Conservation (phyloP, 2,329 filamentous ascomycete species). For the Zasmidium citrigriseum region DNA sequence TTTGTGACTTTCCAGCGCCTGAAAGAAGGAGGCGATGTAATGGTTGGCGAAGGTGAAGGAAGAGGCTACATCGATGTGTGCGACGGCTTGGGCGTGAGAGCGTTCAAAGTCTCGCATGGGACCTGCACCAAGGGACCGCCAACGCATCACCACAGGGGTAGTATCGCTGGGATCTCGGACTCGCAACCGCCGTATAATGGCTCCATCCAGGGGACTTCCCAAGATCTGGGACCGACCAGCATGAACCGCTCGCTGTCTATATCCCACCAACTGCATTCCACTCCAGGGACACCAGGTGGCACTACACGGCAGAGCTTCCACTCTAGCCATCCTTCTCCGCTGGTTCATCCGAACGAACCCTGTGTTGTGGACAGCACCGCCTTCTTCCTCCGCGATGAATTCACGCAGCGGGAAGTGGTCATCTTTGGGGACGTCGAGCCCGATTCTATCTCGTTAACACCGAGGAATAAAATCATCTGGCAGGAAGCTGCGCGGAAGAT, state of each 20-base stretch:
- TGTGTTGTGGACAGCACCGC: constrained; percentile 87
- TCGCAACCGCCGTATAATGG: constrained; percentile 29
- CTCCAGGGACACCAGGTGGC: constrained; percentile 32
- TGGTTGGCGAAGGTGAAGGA: constrained; percentile 75
- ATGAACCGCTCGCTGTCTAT: constrained; percentile 28
- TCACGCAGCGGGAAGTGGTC: constrained; percentile 73
- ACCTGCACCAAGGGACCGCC: constrained; percentile 70
- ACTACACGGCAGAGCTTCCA: constrained; percentile 30
- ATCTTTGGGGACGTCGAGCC: constrained; percentile 97
- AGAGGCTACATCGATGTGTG: constrained; percentile 86
- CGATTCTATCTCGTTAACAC: constrained; percentile 77
- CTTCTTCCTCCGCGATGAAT: constrained; percentile 73
- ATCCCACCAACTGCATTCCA: constrained; percentile 28
- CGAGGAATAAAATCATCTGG: constrained; percentile 84
- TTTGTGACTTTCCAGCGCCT: constrained; percentile 88
- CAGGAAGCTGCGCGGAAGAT: constrained; percentile 85
- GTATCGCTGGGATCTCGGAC: constrained; percentile 42
- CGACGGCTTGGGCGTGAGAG: constrained; percentile 85
- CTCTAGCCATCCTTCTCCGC: constrained; percentile 29
- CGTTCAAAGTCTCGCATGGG: constrained; percentile 85
- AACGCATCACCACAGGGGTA: constrained; percentile 44
- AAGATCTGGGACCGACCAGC: constrained; percentile 20
- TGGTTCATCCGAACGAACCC: constrained; percentile 27
- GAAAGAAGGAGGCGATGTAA: constrained; percentile 83
- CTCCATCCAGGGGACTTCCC: constrained; percentile 24